phyloP scores from a whole-genome alignment of 192 early-diverging fungal species.

The Thamnidium elegans region DNA sequence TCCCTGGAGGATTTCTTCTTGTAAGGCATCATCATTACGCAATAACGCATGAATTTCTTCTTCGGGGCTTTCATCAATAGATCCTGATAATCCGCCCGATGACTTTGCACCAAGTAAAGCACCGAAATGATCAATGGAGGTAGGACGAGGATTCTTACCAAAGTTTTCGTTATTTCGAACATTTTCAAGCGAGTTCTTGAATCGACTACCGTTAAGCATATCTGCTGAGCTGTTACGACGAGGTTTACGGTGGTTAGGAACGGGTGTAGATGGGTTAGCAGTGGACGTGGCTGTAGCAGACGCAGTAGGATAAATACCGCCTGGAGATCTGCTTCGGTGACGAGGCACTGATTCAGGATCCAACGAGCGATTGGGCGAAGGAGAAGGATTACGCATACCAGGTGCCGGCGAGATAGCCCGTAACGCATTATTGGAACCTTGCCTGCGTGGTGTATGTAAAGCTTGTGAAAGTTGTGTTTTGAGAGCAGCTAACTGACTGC shows the following conservation, averaged over 20 bases:
- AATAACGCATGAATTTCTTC: conserved; percentile 40
- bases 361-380: conserved; percentile 11
- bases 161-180: conserved; percentile 33
- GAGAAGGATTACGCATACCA: conserved; percentile 14
- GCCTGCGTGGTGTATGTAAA: conserved; percentile 47
- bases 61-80: conserved; percentile 22
- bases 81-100: conserved; percentile 1
- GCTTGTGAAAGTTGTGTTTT: conserved; percentile 69
- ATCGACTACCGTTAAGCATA: conserved; percentile 22
- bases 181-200: conserved; percentile 36
- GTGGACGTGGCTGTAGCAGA: not conserved
- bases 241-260: conserved; percentile 15
- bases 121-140: conserved; percentile 31
- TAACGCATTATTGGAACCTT: conserved; percentile 16
- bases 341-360: conserved; percentile 1
- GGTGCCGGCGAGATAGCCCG: conserved; percentile 21
- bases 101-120: conserved; percentile 26
- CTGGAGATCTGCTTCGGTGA: conserved; percentile 17
- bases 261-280: not conserved
- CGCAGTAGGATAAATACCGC: conserved; percentile 4
- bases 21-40: conserved; percentile 58
- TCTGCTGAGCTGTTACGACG: conserved; percentile 53
- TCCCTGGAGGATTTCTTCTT: conserved; percentile 84
- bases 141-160: conserved; percentile 36
- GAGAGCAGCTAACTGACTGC: conserved; percentile 67